A percentile compares a stretch with the other conserved stretches of the same genome.
Evolutionary conservation across 73 alveolate genomes (phyloP).

Genomic region (Halteria grandinella): DNA sequence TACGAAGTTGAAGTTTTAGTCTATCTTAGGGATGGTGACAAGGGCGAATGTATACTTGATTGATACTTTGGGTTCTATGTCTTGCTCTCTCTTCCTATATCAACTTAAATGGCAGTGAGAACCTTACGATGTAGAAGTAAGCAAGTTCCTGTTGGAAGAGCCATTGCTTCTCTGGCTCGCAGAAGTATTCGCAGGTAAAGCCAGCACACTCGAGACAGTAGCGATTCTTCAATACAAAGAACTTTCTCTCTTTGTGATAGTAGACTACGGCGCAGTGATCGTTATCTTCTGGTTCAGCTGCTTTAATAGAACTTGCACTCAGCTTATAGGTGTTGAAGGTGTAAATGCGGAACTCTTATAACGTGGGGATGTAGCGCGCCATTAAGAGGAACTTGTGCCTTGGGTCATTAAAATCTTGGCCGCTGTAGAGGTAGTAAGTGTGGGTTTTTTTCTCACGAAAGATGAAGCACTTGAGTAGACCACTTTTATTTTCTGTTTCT

Average conservation of each 20-base stretch:
- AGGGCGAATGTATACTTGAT: slow-evolving; percentile 28
- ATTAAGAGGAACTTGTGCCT: background rate
- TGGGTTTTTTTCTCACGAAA: slow-evolving; percentile 27
- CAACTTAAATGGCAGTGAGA: background rate
- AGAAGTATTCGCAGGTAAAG: background rate
- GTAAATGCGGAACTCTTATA: slow-evolving; percentile 29
- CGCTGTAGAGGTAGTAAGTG: slow-evolving; percentile 15
- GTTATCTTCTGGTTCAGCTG: slow-evolving; percentile 1
- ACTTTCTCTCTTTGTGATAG: slow-evolving; percentile 10
- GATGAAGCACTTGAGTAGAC: slow-evolving; percentile 2
- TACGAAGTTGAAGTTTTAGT: background rate
- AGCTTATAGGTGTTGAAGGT: background rate
- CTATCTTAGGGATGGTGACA: slow-evolving; percentile 5
- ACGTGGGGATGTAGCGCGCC: slow-evolving; percentile 2
- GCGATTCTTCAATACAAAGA: slow-evolving; percentile 1
- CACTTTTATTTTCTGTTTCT: slow-evolving; percentile 20
- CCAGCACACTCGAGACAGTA: background rate
- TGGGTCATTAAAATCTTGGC: slow-evolving; percentile 20
- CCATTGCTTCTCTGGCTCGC: slow-evolving; percentile 17
- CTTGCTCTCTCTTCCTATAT: slow-evolving; percentile 47
- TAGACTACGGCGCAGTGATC: slow-evolving; percentile 1
- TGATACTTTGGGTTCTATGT: background rate
- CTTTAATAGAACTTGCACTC: no score
- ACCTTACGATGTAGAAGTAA: slow-evolving; percentile 19
- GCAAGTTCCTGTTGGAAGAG: slow-evolving; percentile 24